Conservation (phyloP, 202 grass and related monocot genomes). For the Setaria viridis region DNA sequence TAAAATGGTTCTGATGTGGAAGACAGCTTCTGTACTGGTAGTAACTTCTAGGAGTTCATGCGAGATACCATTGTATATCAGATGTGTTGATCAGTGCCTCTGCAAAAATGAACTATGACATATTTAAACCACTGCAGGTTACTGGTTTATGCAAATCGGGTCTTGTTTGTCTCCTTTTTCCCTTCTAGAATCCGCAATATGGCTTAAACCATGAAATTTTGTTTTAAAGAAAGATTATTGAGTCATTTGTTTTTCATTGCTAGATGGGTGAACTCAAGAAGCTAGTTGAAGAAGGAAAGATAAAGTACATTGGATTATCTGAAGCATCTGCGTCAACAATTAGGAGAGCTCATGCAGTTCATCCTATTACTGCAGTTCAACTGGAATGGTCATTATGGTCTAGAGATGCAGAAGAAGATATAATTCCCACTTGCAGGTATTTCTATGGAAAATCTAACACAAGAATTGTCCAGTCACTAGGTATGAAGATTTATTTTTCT, state of each 20-base stretch:
- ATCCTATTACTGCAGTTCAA: slow-evolving; percentile 78
- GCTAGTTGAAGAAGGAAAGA: slow-evolving; percentile 77
- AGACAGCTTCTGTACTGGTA: background rate
- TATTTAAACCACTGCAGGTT: background rate
- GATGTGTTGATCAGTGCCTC: too few relatives aligned
- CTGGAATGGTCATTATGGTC: slow-evolving; percentile 86
- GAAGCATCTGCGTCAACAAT: slow-evolving; percentile 84
- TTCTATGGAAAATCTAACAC: background rate
- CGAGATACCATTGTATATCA: background rate
- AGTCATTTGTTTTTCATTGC: slow-evolving; percentile 7
- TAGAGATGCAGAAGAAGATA: slow-evolving; percentile 70
- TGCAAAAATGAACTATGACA: too few relatives aligned
- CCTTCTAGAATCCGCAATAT: background rate
- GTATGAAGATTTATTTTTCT: background rate
- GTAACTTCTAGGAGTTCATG: background rate
- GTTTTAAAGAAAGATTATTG: background rate
- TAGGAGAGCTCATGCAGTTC: slow-evolving; percentile 72
- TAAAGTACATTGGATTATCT: slow-evolving; percentile 79
- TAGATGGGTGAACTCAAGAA: slow-evolving; percentile 83
- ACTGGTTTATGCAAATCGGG: background rate
- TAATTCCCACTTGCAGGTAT: slow-evolving; percentile 81
- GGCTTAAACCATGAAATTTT: background rate
- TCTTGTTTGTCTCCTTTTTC: background rate
- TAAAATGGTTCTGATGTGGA: background rate
- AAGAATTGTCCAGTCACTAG: background rate